phyloP scores from a whole-genome alignment of 164 flowering plant species.

The Piper longum region DNA sequence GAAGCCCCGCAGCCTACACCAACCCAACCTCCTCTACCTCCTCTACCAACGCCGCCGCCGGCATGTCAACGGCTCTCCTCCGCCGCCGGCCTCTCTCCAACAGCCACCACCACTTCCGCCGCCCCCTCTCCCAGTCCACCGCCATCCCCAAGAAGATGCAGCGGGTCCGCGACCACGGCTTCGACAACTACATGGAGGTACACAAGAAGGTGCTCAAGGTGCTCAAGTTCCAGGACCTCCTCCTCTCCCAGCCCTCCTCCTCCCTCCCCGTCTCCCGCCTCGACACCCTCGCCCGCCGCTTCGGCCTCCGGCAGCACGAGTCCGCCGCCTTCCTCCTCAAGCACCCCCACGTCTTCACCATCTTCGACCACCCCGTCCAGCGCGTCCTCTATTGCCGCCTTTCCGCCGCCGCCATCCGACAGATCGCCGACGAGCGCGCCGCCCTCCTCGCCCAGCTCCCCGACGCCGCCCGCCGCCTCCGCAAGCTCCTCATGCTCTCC shows the following conservation, averaged over 20 bases:
- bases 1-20: too few relatives aligned
- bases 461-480: constrained; percentile 49
- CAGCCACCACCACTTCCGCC: not conserved
- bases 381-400: constrained; percentile 65
- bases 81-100: not conserved
- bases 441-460: constrained; percentile 55
- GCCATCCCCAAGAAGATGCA: constrained; percentile 57
- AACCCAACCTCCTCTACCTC: too few relatives aligned
- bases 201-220: constrained; percentile 66
- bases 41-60: too few relatives aligned
- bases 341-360: constrained; percentile 76
- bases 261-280: constrained; percentile 51
- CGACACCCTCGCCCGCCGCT: constrained; percentile 54
- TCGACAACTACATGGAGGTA: constrained; percentile 88
- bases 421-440: constrained; percentile 49
- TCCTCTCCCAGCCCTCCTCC: constrained; percentile 47
- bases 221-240: constrained; percentile 59
- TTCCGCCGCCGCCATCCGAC: constrained; percentile 43
- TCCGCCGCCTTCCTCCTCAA: constrained; percentile 75
- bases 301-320: constrained; percentile 67
- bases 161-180: constrained; percentile 75
- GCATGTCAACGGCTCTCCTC: too few relatives aligned
- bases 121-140: not conserved
- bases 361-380: constrained; percentile 90
- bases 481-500: constrained; percentile 71